Percentiles rank a stretch among this genome's conserved stretches.
Conservation (phyloP, 345 rosid species). For the Boechera retrofracta region DNA sequence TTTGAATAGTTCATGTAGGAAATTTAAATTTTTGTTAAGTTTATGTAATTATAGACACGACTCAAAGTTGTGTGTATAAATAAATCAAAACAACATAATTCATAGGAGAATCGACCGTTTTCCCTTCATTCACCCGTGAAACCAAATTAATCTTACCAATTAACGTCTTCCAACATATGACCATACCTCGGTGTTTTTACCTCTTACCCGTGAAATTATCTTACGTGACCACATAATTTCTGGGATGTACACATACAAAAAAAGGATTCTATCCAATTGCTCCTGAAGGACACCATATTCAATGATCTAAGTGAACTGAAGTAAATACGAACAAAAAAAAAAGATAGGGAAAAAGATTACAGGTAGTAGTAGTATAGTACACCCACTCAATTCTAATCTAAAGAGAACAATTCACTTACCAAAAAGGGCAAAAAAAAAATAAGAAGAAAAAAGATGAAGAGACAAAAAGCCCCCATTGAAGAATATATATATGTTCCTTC, state of each 20-base stretch:
- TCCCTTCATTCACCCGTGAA: no score
- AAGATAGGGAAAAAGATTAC: constrained; percentile 17
- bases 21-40: no score
- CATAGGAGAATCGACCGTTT: no score
- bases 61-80: no score
- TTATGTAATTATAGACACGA: no score
- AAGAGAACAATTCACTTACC: constrained; percentile 37
- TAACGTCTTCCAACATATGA: not conserved
- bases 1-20: no score
- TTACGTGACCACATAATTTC: constrained; percentile 7
- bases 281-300: constrained; percentile 8
- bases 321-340: not conserved
- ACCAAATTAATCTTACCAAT: not conserved
- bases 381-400: constrained; percentile 42
- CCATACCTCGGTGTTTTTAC: not conserved
- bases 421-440: not conserved
- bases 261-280: constrained; percentile 9
- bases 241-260: not conserved
- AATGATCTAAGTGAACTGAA: constrained; percentile 27
- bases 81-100: no score
- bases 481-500: constrained; percentile 24
- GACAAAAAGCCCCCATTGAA: constrained; percentile 13
- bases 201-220: not conserved
- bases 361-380: constrained; percentile 40
- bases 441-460: constrained; percentile 1